These are phyloP conservation scores for Hymenoscyphus scutula DNA, from an alignment of 2,329 filamentous ascomycete species.

Conservation along the genomic window DNA sequence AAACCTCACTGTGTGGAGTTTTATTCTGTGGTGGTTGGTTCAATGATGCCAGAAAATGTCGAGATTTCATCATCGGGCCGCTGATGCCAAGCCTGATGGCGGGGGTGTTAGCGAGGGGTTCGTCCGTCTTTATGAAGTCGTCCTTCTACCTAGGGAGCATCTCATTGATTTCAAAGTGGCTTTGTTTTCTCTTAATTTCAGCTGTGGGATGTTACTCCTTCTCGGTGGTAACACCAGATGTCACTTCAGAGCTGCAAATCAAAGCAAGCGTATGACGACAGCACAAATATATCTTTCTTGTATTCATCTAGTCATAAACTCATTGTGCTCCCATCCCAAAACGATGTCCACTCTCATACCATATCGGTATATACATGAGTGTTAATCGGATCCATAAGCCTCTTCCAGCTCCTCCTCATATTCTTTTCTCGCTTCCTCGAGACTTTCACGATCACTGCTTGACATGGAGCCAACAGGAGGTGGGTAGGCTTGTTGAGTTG, in stretches of 20 bases:
- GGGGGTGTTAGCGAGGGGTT: neutral
- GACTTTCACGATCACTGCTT: constrained; percentile 51
- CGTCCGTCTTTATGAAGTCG: too few relatives aligned
- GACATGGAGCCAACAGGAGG: constrained; percentile 32
- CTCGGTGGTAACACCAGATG: too few relatives aligned
- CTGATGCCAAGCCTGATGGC: neutral
- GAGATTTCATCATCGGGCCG: neutral
- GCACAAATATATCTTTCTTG: neutral
- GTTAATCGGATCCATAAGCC: constrained; percentile 34
- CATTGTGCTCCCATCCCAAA: neutral
- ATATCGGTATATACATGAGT: neutral
- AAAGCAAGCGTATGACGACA: too few relatives aligned
- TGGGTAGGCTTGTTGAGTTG: constrained; percentile 21
- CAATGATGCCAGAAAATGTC: neutral
- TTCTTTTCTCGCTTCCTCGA: constrained; percentile 49
- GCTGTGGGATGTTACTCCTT: too few relatives aligned
- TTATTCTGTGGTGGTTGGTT: neutral
- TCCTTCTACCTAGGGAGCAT: too few relatives aligned
- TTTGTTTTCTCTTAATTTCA: too few relatives aligned
- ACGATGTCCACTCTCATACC: neutral
- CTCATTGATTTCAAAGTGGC: too few relatives aligned
- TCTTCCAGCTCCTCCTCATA: constrained; percentile 37
- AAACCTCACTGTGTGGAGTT: neutral
- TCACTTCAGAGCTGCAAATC: too few relatives aligned
- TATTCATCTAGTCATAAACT: neutral